Evolutionary conservation across 306 rosid species (phyloP), one percentile per base, ranked within the genome.

Genomic region (Albizia julibrissin): DNA sequence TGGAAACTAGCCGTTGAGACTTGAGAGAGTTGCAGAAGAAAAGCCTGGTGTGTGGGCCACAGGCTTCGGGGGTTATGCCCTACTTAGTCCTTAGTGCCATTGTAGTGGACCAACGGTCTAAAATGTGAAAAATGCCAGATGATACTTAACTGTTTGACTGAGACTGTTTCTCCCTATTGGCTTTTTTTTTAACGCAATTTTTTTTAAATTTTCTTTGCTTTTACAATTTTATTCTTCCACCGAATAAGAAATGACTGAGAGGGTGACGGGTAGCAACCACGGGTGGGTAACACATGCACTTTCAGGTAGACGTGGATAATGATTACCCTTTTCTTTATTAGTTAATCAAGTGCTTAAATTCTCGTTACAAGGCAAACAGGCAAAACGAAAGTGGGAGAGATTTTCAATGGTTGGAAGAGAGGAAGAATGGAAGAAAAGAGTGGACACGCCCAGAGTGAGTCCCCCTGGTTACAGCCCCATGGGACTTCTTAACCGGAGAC

Each of bases 1-100:
- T 5, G 43, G 74, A 84, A 92, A 89, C 47, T 91, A 92, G 93
- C 97, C 98, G 97, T 92, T 94, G 84, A 76, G 90, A n/a, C 46
- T 67, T 10, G 0, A 69, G 43, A 75, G 42, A 66, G 0, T 66
- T 31, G 79, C 42, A 43, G 77, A 66, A 62, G 26, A 16, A 66
- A 66, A 44, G 85, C 13, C 37, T 50, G 64, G 31, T 27, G 43
- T 69, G 83, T 75, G 78, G 74, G 78, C 18, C 78, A 61, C 40
- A 69, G 84, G 29, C 1, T 37, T 59, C 42, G 40, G 27, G 58
- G 56, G 58, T 39, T 83, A 16, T 74, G 37, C 8, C 64, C 44
- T 14, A 14, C 59, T 37, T 14, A 16, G 50, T 52, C 56, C 26
- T 44, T 24, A 10, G 77, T 64, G 40, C 13, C 26, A 29, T 66